These are phyloP conservation scores for Phaffomyces antillensis DNA, from an alignment of 805 yeast species.

Conservation along the genomic window DNA sequence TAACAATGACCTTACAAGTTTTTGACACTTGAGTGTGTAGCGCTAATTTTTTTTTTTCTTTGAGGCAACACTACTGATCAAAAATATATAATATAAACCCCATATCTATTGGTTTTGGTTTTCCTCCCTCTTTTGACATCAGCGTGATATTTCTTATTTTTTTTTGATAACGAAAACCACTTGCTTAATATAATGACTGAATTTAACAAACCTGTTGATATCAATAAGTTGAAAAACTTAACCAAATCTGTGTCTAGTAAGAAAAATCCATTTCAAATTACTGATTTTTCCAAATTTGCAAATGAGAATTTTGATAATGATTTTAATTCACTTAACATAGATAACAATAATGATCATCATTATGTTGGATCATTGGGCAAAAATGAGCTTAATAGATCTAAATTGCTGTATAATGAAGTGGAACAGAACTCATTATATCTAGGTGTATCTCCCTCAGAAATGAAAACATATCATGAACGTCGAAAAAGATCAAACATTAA, in stretches of 20 bases:
- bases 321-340: not conserved
- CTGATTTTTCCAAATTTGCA: conserved; percentile 16
- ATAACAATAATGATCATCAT: not conserved
- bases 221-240: conserved; percentile 9
- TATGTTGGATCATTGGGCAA: not conserved
- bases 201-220: conserved; percentile 7
- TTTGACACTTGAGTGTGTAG: too few species aligned
- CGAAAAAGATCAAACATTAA: too few species aligned
- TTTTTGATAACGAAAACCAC: too few species aligned
- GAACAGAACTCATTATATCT: conserved; percentile 13
- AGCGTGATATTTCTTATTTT: too few species aligned
- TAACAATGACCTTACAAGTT: too few species aligned
- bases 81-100: too few species aligned
- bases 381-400: conserved; percentile 1
- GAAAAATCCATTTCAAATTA: conserved; percentile 1
- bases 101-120: too few species aligned
- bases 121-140: too few species aligned
- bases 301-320: conserved; percentile 6
- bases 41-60: too few species aligned
- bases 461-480: conserved; percentile 8
- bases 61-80: too few species aligned
- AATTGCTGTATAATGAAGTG: conserved; percentile 14
- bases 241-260: not conserved
- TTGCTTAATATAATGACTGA: not conserved
- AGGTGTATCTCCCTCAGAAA: conserved; percentile 13